Evolutionary conservation across 164 flowering plant species (phyloP).

Genomic region (Sextonia rubra): DNA sequence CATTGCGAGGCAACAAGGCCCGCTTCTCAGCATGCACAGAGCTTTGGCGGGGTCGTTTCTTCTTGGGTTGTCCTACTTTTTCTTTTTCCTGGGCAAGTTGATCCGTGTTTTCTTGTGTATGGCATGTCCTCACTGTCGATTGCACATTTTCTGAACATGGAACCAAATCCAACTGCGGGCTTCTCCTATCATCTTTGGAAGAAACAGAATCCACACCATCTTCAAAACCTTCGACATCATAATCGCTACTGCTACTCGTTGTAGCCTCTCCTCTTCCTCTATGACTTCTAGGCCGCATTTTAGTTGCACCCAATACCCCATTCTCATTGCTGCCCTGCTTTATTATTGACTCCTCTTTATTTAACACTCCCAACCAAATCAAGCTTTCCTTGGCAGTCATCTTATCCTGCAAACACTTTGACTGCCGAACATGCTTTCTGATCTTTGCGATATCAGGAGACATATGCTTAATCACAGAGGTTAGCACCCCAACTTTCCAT

Average conservation of each 20-base stretch:
- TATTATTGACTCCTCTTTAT: slow-evolving; percentile 53
- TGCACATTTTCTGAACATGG: slow-evolving; percentile 9
- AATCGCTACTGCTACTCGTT: slow-evolving; percentile 54
- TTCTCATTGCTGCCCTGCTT: slow-evolving; percentile 54
- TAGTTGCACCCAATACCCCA: slow-evolving; percentile 54
- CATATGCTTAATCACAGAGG: slow-evolving; percentile 86
- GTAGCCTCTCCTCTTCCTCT: slow-evolving; percentile 36
- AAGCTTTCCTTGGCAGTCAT: slow-evolving; percentile 84
- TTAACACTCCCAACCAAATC: slow-evolving; percentile 71
- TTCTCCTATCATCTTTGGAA: slow-evolving; percentile 50
- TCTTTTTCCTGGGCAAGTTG: slow-evolving; percentile 26
- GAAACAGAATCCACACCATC: slow-evolving; percentile 48
- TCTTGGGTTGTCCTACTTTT: slow-evolving; percentile 22
- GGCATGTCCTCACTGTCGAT: not conserved
- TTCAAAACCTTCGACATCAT: slow-evolving; percentile 60
- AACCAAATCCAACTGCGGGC: slow-evolving; percentile 26
- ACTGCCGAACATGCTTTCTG: slow-evolving; percentile 60
- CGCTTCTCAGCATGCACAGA: slow-evolving; percentile 20
- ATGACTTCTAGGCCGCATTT: slow-evolving; percentile 27
- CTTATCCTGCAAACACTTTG: slow-evolving; percentile 80
- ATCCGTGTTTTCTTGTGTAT: slow-evolving; percentile 5
- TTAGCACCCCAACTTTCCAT: slow-evolving; percentile 50
- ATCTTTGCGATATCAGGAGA: slow-evolving; percentile 87
- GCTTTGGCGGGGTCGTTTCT: slow-evolving; percentile 28
- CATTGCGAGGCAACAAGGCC: slow-evolving; percentile 11